Evolutionary conservation across 495 filamentous ascomycete species (phyloP), one percentile per base, ranked within the genome.

Genomic region (Aspergillus avenaceus): DNA sequence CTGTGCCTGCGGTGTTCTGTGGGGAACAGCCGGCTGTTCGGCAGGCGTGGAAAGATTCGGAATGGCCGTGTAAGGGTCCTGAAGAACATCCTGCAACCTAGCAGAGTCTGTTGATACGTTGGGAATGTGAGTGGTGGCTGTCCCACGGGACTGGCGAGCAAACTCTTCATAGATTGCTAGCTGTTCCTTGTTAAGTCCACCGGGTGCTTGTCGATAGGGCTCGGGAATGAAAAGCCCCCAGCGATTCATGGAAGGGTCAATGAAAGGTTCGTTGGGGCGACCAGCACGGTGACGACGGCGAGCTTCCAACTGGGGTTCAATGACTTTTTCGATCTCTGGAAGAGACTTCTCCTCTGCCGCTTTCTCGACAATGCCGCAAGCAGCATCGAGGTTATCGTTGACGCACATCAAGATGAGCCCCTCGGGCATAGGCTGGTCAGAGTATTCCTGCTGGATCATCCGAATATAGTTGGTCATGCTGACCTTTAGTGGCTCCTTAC

Each of bases 381-480:
- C 90, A 41, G 87, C 79, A 54, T 99, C 93, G 24, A 97, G 76
- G 65, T 99, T 99, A 48, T 96, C 93, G 62, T 97, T 97, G 52
- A 97, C 91, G 64, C 95, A 97, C 87, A 97, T 95, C 50, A 96
- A 77, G 47, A 97, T 91, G 42, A 83, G 70, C 16, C 91, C 91
- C 62, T 99, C 95, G 2, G 91, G 87, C 52, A 87, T 86, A 22
- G 83, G 83, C 58, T 87, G 84, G 25, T 95, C 89, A 0, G 76
- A 78, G 25, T 79, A 70, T n/a, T 81, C 78, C 28, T 78, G 70
- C 50, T 78, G 71, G 8, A 89, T 84, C 60, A 91, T 76, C n/a
- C 95, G 86, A 55, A 99, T 87, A 61, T 97, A 95, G 67, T 97
- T 97, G 27, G 82, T 87, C 73, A 97, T 97, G 72, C 92, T 97